These are phyloP conservation scores for Metschnikowia colocasiae DNA, from an alignment of 805 yeast genomes.

Conservation along the genomic window DNA sequence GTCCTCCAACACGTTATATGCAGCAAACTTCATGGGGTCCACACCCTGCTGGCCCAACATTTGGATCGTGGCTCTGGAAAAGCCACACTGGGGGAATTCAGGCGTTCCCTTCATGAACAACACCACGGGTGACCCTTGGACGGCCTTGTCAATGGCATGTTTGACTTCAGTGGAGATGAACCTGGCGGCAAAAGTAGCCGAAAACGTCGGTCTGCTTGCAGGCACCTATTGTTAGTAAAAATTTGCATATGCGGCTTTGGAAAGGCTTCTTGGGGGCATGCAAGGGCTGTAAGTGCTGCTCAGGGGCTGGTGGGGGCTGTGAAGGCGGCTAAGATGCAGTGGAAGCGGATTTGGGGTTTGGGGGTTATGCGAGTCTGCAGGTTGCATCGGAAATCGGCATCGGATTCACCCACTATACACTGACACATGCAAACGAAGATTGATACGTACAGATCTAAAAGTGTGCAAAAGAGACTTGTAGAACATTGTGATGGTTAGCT, in stretches of 20 bases:
- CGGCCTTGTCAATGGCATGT: slow-evolving; percentile 82
- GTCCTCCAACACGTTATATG: slow-evolving; percentile 94
- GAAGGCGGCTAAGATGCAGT: background rate
- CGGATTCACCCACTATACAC: background rate
- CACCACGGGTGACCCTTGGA: slow-evolving; percentile 88
- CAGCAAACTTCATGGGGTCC: slow-evolving; percentile 94
- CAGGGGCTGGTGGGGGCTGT: background rate
- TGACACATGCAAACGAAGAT: no score
- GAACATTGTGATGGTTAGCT: slow-evolving; percentile 8
- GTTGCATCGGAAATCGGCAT: no score
- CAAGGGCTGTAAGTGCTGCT: background rate
- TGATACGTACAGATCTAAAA: slow-evolving; percentile 14
- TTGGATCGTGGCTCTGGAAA: slow-evolving; percentile 91
- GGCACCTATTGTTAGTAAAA: background rate
- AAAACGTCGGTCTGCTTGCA: background rate
- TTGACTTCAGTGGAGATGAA: slow-evolving; percentile 73
- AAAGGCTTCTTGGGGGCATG: no score
- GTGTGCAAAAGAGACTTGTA: slow-evolving; percentile 13
- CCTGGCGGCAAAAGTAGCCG: slow-evolving; percentile 23
- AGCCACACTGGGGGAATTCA: slow-evolving; percentile 96
- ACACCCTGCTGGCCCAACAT: slow-evolving; percentile 95
- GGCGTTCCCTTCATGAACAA: slow-evolving; percentile 99
- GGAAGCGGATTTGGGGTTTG: no score
- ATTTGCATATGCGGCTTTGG: no score
- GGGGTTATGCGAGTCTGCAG: no score